Percentiles rank a stretch among this genome's conserved stretches.
phyloP scores from a whole-genome alignment of 2,329 filamentous ascomycete species.

The Beauveria rudraprayagi region DNA sequence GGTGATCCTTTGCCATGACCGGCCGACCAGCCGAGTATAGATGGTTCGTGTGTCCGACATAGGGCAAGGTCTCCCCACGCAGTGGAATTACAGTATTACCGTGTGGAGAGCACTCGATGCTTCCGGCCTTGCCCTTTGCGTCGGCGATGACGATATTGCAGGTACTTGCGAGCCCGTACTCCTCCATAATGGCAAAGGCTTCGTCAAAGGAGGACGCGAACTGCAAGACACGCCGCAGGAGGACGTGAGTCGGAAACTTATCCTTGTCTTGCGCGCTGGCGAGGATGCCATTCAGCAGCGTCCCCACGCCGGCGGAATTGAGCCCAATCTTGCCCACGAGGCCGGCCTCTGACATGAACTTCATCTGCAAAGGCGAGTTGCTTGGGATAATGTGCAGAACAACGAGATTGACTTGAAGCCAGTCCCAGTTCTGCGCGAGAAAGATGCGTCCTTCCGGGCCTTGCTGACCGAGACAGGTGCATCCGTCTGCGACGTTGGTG shows the following conservation, averaged over 20 bases:
- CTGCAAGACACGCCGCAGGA: neutral
- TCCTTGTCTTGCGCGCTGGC: neutral
- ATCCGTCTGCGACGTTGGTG: slow-evolving; percentile 2
- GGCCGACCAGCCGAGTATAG: neutral
- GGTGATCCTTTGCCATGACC: neutral
- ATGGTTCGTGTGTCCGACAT: neutral
- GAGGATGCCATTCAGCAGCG: slow-evolving; percentile 2
- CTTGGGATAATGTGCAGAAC: neutral
- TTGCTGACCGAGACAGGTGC: neutral
- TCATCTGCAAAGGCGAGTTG: neutral
- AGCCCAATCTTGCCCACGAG: slow-evolving; percentile 1
- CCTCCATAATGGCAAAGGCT: neutral
- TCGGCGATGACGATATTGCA: neutral
- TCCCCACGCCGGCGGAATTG: neutral
- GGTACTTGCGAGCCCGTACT: neutral
- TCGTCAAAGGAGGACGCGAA: slow-evolving; percentile 2
- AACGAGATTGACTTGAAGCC: neutral
- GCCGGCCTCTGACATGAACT: neutral
- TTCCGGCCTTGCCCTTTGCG: neutral
- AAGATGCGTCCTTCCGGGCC: neutral
- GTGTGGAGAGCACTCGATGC: neutral
- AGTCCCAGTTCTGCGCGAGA: slow-evolving; percentile 8
- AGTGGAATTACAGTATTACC: neutral
- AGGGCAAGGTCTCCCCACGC: neutral
- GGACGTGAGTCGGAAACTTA: neutral